Evolutionary conservation across 495 filamentous ascomycete species (phyloP).

Genomic region (Monascus purpureus): DNA sequence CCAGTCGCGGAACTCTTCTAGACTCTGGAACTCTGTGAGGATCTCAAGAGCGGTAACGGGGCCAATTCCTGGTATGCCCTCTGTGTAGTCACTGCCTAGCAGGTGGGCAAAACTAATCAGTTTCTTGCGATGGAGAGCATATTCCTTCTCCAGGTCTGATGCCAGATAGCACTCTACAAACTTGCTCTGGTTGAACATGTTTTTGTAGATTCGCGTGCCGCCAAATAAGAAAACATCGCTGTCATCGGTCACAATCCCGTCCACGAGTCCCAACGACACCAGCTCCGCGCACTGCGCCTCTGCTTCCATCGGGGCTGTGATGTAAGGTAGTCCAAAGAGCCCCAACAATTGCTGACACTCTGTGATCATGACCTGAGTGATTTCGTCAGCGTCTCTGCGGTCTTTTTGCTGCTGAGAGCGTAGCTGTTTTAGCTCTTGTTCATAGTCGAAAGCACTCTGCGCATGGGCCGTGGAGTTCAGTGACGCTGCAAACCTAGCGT

Average conservation of each 20-base stretch:
- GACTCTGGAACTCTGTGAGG: slow-evolving; percentile 65
- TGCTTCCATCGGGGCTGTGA: slow-evolving; percentile 97
- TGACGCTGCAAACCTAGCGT: slow-evolving; percentile 76
- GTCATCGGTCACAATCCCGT: slow-evolving; percentile 97
- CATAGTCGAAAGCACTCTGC: slow-evolving; percentile 63
- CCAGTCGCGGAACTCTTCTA: slow-evolving; percentile 71
- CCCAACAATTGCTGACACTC: slow-evolving; percentile 86
- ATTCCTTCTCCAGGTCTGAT: slow-evolving; percentile 78
- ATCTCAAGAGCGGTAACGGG: slow-evolving; percentile 91
- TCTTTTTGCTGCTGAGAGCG: slow-evolving; percentile 93
- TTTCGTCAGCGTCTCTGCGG: slow-evolving; percentile 87
- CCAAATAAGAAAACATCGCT: slow-evolving; percentile 96
- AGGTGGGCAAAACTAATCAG: slow-evolving; percentile 82
- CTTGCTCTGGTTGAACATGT: slow-evolving; percentile 98
- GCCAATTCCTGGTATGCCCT: slow-evolving; percentile 77
- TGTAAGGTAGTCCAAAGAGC: slow-evolving; percentile 88
- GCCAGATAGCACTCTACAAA: slow-evolving; percentile 92
- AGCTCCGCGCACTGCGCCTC: slow-evolving; percentile 96
- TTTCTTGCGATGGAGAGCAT: slow-evolving; percentile 65
- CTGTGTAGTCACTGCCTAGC: slow-evolving; percentile 85
- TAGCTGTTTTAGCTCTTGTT: slow-evolving; percentile 71
- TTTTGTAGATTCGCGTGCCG: slow-evolving; percentile 91
- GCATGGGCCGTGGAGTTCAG: slow-evolving; percentile 49
- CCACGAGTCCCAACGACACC: slow-evolving; percentile 71
- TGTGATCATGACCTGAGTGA: slow-evolving; percentile 83